phyloP scores from a whole-genome alignment of 306 rosid species.

The Citrullus colocynthis region DNA sequence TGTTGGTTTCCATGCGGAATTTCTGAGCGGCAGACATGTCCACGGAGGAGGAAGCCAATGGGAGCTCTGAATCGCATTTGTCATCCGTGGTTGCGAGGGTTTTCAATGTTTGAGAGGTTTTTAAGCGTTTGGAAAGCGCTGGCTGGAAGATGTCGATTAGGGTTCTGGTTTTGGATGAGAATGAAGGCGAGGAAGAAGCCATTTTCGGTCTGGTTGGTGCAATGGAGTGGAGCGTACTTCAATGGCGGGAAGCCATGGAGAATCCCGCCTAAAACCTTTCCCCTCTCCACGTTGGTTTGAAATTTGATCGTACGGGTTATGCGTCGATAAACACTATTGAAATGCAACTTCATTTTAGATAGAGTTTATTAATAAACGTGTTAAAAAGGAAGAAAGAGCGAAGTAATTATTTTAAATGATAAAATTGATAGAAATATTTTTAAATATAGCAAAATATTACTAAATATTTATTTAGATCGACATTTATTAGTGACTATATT shows the following conservation, averaged over 20 bases:
- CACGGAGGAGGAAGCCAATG: neutral
- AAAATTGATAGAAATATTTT: too few relatives aligned
- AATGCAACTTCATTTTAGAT: too few relatives aligned
- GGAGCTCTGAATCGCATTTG: neutral
- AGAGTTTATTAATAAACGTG: too few relatives aligned
- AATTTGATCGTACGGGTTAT: neutral
- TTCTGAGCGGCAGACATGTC: slow-evolving; percentile 26
- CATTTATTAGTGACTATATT: too few relatives aligned
- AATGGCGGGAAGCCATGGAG: neutral
- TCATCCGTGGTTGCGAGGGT: slow-evolving; percentile 10
- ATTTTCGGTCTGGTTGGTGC: neutral
- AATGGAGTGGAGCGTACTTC: neutral
- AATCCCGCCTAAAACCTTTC: neutral
- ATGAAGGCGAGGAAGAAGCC: slow-evolving; percentile 1
- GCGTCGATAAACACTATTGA: too few relatives aligned
- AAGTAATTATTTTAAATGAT: too few relatives aligned
- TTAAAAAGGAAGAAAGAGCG: too few relatives aligned
- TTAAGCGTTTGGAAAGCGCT: slow-evolving; percentile 36
- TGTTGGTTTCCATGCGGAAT: slow-evolving; percentile 49
- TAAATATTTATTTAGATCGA: too few relatives aligned
- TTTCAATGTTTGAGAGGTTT: slow-evolving; percentile 18
- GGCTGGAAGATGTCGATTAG: slow-evolving; percentile 13
- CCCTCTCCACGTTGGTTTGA: neutral
- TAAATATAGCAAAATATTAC: too few relatives aligned
- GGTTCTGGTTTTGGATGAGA: slow-evolving; percentile 10